Percentiles rank a stretch among this genome's conserved stretches.
phyloP scores from a whole-genome alignment of 2,329 filamentous ascomycete species.

The Aspergillus eucalypticola region DNA sequence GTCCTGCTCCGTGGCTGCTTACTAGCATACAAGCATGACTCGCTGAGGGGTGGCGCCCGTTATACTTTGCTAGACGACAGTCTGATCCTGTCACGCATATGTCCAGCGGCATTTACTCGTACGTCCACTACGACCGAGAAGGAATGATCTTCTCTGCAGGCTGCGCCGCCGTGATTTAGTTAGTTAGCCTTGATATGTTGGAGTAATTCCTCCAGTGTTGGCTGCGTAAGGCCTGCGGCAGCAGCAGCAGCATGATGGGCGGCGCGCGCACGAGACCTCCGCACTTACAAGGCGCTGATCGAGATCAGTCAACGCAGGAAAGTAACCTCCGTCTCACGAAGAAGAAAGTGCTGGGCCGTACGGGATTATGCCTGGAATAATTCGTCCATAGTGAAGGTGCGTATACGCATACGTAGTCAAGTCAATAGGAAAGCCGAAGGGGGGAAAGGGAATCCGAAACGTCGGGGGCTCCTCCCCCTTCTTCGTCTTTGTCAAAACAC shows the following conservation, averaged over 20 bases:
- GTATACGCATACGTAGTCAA: background rate
- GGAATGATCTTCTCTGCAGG: conserved; percentile 7
- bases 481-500: background rate
- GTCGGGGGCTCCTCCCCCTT: background rate
- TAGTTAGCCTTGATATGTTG: background rate
- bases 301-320: background rate
- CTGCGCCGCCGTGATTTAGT: background rate
- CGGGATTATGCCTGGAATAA: background rate
- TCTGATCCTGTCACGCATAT: background rate
- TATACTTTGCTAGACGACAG: background rate
- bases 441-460: background rate
- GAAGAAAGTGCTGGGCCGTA: background rate
- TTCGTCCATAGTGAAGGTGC: background rate
- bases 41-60: background rate
- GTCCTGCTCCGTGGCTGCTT: conserved; percentile 1
- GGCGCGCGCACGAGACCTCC: background rate
- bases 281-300: background rate
- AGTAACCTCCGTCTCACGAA: background rate
- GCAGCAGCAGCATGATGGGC: background rate
- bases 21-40: background rate
- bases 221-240: background rate
- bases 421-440: background rate
- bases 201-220: background rate
- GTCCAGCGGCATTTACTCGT: background rate
- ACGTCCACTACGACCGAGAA: conserved; percentile 1